Evolutionary conservation across 2,329 filamentous ascomycete genomes (phyloP).

Genomic region (Aspergillus sp.): DNA sequence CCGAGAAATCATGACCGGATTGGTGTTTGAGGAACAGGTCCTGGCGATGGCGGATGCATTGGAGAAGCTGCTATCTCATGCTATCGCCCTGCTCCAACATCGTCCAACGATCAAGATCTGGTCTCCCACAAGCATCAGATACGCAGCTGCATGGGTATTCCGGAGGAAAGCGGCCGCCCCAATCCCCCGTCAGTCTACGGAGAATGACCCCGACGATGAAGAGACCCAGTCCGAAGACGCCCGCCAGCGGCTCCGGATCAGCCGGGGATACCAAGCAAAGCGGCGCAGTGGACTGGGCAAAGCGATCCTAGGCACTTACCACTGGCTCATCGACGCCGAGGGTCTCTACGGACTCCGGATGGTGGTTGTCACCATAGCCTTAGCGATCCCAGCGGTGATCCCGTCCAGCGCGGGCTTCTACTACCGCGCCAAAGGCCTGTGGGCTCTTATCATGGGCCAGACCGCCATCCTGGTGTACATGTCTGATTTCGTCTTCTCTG

Average conservation of each 20-base stretch:
- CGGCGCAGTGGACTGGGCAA: constrained; percentile 19
- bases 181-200: constrained; percentile 8
- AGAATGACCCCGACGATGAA: constrained; percentile 17
- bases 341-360: constrained; percentile 40
- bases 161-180: constrained; percentile 18
- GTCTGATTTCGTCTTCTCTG: constrained; percentile 42
- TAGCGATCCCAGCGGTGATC: constrained; percentile 35
- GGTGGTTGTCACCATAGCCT: constrained; percentile 39
- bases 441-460: constrained; percentile 45
- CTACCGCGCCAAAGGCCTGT: constrained; percentile 45
- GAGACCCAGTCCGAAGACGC: constrained; percentile 27
- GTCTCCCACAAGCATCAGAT: constrained; percentile 34
- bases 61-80: constrained; percentile 28
- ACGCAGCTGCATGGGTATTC: constrained; percentile 33
- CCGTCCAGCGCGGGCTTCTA: constrained; percentile 41
- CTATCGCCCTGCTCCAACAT: constrained; percentile 28
- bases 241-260: constrained; percentile 30
- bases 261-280: constrained; percentile 20
- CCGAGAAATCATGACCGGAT: constrained; percentile 35
- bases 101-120: constrained; percentile 33
- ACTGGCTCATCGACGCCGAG: constrained; percentile 34
- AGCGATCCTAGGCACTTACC: constrained; percentile 21
- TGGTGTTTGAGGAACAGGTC: constrained; percentile 42
- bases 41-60: constrained; percentile 17
- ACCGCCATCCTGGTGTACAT: constrained; percentile 41